Conservation (phyloP, 164 flowering plant genomes). For the Hamamelis virginiana region DNA sequence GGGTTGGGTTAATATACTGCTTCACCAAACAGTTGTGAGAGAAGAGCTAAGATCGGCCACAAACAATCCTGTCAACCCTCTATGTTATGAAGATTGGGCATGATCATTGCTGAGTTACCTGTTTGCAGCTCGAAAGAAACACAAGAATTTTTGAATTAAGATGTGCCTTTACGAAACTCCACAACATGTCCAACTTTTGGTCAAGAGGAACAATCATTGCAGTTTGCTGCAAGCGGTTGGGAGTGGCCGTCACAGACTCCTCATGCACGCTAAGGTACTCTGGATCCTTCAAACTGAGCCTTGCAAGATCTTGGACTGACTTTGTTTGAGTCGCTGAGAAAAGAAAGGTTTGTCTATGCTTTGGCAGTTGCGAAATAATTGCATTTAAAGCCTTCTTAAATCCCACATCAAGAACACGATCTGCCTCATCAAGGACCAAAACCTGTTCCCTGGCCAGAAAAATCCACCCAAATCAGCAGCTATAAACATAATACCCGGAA, state of each 20-base stretch:
- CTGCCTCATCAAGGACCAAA: conserved; percentile 98
- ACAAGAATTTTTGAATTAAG: conserved; percentile 84
- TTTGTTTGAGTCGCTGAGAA: conserved; percentile 97
- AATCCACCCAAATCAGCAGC: conserved; percentile 32
- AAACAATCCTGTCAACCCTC: too few relatives aligned
- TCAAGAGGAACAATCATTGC: conserved; percentile 78
- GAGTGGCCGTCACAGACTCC: conserved; percentile 81
- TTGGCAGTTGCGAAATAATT: conserved; percentile 84
- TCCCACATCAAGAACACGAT: conserved; percentile 81
- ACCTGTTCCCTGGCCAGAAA: conserved; percentile 67
- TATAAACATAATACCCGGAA: neutral
- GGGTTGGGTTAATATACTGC: neutral
- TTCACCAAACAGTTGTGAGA: too few relatives aligned
- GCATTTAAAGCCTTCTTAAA: conserved; percentile 77
- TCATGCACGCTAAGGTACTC: conserved; percentile 93
- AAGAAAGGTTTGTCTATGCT: conserved; percentile 78
- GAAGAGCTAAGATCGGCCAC: too few relatives aligned
- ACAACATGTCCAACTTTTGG: conserved; percentile 81
- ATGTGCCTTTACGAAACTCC: conserved; percentile 91
- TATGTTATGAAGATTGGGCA: too few relatives aligned
- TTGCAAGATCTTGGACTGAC: conserved; percentile 91
- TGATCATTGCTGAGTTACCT: conserved; percentile 39
- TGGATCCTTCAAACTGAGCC: conserved; percentile 94
- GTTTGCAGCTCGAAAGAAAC: conserved; percentile 84
- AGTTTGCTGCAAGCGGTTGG: conserved; percentile 65